Percentiles rank a stretch among this genome's conserved stretches.
Conservation (phyloP, 768 basidiomycete species). For the Leccinum uliginosum region DNA sequence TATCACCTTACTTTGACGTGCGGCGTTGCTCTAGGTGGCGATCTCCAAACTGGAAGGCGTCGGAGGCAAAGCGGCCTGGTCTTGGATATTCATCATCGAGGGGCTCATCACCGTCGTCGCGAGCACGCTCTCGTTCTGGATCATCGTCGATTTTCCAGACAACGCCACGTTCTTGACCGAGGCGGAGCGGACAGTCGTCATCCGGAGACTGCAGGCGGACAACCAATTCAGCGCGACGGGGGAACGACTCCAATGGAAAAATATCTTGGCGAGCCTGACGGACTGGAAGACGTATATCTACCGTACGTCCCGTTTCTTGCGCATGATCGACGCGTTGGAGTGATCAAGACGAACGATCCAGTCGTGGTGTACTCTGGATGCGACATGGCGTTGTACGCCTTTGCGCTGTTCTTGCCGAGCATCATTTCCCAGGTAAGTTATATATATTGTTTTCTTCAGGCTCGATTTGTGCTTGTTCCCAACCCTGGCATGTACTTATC, state of each 20-base stretch:
- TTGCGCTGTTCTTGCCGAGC: conserved; percentile 72
- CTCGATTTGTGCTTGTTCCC: neutral
- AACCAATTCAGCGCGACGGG: conserved; percentile 72
- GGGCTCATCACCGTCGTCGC: conserved; percentile 67
- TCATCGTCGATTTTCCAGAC: conserved; percentile 82
- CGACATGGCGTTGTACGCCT: conserved; percentile 71
- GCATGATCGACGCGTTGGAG: neutral
- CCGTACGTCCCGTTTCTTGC: conserved; percentile 6
- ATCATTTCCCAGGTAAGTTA: conserved; percentile 63
- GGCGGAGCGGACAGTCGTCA: conserved; percentile 60
- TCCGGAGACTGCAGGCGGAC: conserved; percentile 62
- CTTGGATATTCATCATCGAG: conserved; percentile 78
- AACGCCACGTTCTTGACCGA: conserved; percentile 75
- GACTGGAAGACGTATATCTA: conserved; percentile 73
- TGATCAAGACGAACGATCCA: conserved; percentile 18
- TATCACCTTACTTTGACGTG: neutral
- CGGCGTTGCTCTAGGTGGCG: conserved; percentile 35
- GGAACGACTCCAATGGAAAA: conserved; percentile 53
- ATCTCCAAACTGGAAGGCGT: conserved; percentile 71
- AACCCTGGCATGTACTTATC: neutral
- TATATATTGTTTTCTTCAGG: conserved; percentile 10
- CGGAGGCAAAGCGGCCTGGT: conserved; percentile 59
- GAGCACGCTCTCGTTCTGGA: conserved; percentile 62
- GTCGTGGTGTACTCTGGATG: conserved; percentile 54
- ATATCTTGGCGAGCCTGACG: conserved; percentile 52